A percentile compares a stretch with the other conserved stretches of the same genome.
These are phyloP conservation scores for Colletotrichum gloeosporioides DNA, from an alignment of 2,329 filamentous ascomycete species.

Conservation along the genomic window DNA sequence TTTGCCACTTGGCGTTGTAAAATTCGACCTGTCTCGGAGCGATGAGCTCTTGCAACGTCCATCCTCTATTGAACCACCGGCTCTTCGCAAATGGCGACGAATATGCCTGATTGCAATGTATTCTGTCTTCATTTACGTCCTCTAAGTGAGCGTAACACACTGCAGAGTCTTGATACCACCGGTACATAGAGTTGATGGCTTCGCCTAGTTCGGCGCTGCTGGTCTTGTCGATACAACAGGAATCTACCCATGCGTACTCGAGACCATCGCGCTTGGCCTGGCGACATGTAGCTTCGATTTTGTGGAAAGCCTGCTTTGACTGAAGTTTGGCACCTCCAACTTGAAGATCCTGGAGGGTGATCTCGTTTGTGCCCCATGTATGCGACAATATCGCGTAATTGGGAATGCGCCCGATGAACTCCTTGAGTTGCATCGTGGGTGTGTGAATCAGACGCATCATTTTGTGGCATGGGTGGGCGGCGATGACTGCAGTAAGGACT, in stretches of 20 bases:
- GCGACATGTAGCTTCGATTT: neutral
- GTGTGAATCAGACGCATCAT: constrained; percentile 6
- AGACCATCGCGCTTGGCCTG: constrained; percentile 6
- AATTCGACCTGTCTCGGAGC: neutral
- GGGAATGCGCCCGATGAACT: neutral
- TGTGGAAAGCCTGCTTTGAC: neutral
- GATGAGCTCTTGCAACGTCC: neutral
- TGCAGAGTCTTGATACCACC: constrained; percentile 38
- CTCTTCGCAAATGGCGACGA: neutral
- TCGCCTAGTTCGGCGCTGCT: constrained; percentile 36
- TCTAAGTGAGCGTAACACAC: constrained; percentile 38
- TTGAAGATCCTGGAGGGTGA: neutral
- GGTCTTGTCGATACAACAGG: constrained; percentile 38
- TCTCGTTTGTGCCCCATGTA: neutral
- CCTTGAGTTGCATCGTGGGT: neutral
- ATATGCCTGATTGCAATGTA: constrained; percentile 3
- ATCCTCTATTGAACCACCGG: neutral
- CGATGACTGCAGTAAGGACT: neutral
- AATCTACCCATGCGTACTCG: constrained; percentile 41
- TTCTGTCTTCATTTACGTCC: constrained; percentile 21
- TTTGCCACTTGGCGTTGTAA: neutral
- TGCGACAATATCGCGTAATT: neutral
- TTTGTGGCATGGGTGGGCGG: neutral
- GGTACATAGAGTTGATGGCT: constrained; percentile 32
- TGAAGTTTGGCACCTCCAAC: neutral